Conservation (phyloP, 352 stramenopile genomes). For the Phytophthora foliorum region DNA sequence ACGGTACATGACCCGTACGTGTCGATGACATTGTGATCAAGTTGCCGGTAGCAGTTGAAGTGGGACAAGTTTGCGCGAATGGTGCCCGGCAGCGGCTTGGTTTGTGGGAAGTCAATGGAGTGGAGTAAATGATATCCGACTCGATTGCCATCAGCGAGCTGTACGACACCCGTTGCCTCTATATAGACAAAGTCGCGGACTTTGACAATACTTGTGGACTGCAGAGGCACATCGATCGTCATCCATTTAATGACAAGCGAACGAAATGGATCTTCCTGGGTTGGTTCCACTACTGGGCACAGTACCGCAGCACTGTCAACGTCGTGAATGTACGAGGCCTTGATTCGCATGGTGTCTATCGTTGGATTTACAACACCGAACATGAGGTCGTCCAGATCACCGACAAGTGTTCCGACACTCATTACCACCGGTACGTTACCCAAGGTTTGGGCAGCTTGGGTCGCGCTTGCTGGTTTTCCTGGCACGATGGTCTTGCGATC, state of each 20-base stretch:
- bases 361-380: slow-evolving; percentile 46
- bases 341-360: slow-evolving; percentile 41
- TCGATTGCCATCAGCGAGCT: slow-evolving; percentile 30
- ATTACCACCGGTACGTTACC: slow-evolving; percentile 24
- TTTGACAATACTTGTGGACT: slow-evolving; percentile 26
- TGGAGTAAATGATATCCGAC: slow-evolving; percentile 48
- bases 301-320: slow-evolving; percentile 36
- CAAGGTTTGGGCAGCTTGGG: background rate
- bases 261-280: slow-evolving; percentile 39
- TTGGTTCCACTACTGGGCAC: slow-evolving; percentile 34
- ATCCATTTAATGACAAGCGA: slow-evolving; percentile 49
- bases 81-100: slow-evolving; percentile 33
- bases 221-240: slow-evolving; percentile 31
- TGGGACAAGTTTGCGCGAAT: slow-evolving; percentile 50
- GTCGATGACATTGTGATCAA: slow-evolving; percentile 44
- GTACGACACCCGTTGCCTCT: slow-evolving; percentile 36
- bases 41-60: slow-evolving; percentile 53
- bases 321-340: slow-evolving; percentile 40
- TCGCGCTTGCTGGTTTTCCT: background rate
- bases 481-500: background rate
- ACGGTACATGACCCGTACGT: slow-evolving; percentile 37
- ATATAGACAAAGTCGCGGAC: slow-evolving; percentile 49
- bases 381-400: slow-evolving; percentile 49
- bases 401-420: slow-evolving; percentile 36
- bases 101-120: slow-evolving; percentile 49